Evolutionary conservation across 2,329 filamentous ascomycete species (phyloP), one percentile per base, ranked within the genome.

Genomic region (Trichoderma gracile): DNA sequence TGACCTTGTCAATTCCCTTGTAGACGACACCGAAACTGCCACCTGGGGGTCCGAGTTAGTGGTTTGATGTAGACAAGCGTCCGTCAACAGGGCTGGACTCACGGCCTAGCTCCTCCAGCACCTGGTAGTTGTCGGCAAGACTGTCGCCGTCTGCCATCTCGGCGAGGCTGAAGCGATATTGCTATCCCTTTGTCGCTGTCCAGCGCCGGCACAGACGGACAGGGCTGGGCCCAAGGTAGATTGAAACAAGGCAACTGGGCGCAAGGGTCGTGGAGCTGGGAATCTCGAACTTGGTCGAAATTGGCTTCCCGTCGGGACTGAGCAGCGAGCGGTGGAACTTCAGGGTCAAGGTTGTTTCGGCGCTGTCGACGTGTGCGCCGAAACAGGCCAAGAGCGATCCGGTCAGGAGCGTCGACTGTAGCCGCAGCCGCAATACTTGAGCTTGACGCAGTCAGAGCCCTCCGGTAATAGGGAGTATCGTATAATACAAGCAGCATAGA

Each of bases 21-120:
- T 96, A 99, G 38, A 99, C 95, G 50, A 94, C 88, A 64, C 95
- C 95, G 77, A 99, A 99, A 77, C 93, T 97, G 65, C 94, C 94
- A 78, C 92, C 92, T 96, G 72, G 49, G 43, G 49, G 66, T 23
- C 14, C 27, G 42, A 12, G 58, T 69, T 65, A 70, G 66, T 57
- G 17, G 14, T 45, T 25, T 17, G 45, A 58, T 47, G 9, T 19
- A 40, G n/a, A 27, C 42, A 17, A 14, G 33, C 33, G 33, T 14
- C 30, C 17, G 6, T 49, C 38, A 38, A 25, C 43, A 15, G 50
- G 12, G 42, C 3, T 14, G 27, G 52, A 87, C 91, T 81, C 81
- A 96, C 93, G 93, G 73, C 94, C 94, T 73, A 98, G 84, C 82
- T 98, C 95, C 82, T 98, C 94, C 73, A 98, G 85, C 76, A 98